A percentile compares a stretch with the other conserved stretches of the same genome.
phyloP scores from a whole-genome alignment of 179 eudicot genomes.

The Silene coronaria region DNA sequence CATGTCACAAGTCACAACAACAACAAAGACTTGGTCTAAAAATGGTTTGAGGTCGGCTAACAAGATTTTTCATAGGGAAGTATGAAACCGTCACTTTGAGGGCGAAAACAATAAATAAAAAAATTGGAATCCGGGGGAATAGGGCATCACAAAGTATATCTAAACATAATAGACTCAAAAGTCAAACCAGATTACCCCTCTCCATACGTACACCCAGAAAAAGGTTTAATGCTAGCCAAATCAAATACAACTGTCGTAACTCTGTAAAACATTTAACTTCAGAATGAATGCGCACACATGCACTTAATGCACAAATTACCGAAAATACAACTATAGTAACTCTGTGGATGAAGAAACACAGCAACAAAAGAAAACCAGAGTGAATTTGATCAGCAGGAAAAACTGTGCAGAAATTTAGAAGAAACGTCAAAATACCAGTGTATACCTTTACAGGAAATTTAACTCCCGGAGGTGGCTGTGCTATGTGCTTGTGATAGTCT shows the following conservation, averaged over 20 bases:
- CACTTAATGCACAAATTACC: background rate
- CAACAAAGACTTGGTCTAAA: background rate
- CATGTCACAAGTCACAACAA: background rate
- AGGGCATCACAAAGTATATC: background rate
- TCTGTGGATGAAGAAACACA: background rate
- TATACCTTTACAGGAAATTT: conserved; percentile 58
- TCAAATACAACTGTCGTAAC: background rate
- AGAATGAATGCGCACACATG: background rate
- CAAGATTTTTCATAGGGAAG: background rate
- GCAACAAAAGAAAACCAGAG: background rate
- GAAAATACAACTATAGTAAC: background rate
- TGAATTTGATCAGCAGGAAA: background rate
- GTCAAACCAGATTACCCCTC: background rate
- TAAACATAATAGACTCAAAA: background rate
- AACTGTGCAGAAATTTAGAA: background rate
- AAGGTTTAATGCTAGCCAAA: background rate
- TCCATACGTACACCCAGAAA: background rate
- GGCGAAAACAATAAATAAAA: too few species aligned
- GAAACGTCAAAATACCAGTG: background rate
- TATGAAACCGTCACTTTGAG: background rate
- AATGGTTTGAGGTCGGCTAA: background rate
- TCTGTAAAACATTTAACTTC: background rate
- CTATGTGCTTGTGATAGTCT: conserved; percentile 64
- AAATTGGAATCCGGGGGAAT: background rate
- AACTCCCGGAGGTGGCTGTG: conserved; percentile 72